Evolutionary conservation across 1,284 basidiomycete species (phyloP), one percentile per base, ranked within the genome.

Genomic region (Athelia psychrophila): DNA sequence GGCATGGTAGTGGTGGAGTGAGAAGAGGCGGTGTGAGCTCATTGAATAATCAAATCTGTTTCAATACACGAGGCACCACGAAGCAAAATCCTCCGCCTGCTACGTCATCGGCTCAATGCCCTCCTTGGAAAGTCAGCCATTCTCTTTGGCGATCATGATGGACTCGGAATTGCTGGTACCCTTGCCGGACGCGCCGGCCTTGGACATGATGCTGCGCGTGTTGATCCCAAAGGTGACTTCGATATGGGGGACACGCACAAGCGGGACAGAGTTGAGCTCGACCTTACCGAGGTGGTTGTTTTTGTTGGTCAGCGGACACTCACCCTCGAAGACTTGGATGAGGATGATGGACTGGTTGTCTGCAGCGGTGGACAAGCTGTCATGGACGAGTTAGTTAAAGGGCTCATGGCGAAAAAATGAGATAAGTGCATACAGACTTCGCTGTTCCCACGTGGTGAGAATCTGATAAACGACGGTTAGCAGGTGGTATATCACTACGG

Each of bases 211-310:
- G 80, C 92, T 91, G 68, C 94, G 93, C 64, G 91, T 89, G 64
- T 96, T 93, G 68, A 96, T 90, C 77, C 95, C 93, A 68, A 96
- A 96, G 19, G 88, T 87, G 52, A 96, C 94, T 72, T 96, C 94
- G 54, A 96, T 94, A 62, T 96, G 94, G 62, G 93, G 94, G 48
- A 95, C 91, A 68, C 95, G 95, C 1, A 95, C 91, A 38, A 95
- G 94, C 19, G 95, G 95, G 58, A 98, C 97, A 56, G 91, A 73
- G 54, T 84, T 88, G 46, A 98, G 85, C 74, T 98, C 95, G 66
- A 98, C 98, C 73, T 95, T 95, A 75, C 95, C 95, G 58, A 98
- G 88, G 51, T 90, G 82, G 80, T 97, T 95, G 86, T 98, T 98
- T 79, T 98, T 94, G 83, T 95, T 95, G 64, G 94, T 97, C 69